Percentiles rank a stretch among this genome's conserved stretches.
Evolutionary conservation across 345 rosid genomes (phyloP).

Genomic region (Moricandia arvensis): DNA sequence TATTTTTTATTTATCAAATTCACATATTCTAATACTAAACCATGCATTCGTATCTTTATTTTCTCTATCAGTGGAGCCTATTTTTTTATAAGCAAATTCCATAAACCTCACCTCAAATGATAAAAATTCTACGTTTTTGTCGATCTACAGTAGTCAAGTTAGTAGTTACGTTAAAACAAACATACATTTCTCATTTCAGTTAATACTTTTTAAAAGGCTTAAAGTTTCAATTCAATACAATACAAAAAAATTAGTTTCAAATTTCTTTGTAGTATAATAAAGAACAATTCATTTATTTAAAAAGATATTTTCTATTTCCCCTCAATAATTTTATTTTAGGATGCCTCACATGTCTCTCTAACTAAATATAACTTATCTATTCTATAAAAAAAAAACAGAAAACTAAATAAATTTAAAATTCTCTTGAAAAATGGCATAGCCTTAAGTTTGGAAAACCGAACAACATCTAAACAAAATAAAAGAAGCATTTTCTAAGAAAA

Average conservation of each 20-base stretch:
- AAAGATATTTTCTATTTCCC: neutral
- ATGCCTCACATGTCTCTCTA: neutral
- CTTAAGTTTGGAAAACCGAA: slow-evolving; percentile 25
- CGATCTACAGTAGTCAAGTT: neutral
- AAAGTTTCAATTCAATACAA: neutral
- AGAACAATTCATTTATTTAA: neutral
- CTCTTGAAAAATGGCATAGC: slow-evolving; percentile 5
- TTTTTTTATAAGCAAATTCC: neutral
- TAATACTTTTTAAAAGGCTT: neutral
- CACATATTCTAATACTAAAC: neutral
- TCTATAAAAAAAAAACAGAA: slow-evolving; percentile 14
- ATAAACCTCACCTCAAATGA: neutral
- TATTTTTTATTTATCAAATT: too few species aligned
- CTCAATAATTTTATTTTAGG: neutral
- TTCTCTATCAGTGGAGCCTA: neutral
- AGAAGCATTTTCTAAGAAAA: slow-evolving; percentile 17
- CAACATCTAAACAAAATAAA: slow-evolving; percentile 13
- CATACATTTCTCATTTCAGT: neutral
- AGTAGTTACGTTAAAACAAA: neutral
- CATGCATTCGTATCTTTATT: neutral
- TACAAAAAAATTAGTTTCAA: neutral
- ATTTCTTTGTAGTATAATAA: neutral
- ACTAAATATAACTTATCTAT: slow-evolving; percentile 30
- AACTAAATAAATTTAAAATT: neutral
- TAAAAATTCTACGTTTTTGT: neutral